A percentile compares a stretch with the other conserved stretches of the same genome.
phyloP scores from a whole-genome alignment of 2,329 filamentous ascomycete genomes.

The Aspergillus sclerotialis region DNA sequence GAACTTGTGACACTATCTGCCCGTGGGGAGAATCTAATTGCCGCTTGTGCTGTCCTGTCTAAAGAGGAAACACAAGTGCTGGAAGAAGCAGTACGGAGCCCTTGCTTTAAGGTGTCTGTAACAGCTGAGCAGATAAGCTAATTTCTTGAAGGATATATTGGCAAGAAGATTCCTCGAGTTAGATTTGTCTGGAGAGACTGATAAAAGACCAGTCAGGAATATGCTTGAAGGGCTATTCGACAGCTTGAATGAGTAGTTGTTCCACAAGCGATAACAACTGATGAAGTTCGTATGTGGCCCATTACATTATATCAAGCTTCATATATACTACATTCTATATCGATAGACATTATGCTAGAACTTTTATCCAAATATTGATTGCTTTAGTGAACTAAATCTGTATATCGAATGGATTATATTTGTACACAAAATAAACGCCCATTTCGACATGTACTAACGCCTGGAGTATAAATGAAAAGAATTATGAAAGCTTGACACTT shows the following conservation, averaged over 20 bases:
- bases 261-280: no score
- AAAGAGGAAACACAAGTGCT: constrained; percentile 58
- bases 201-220: constrained; percentile 1
- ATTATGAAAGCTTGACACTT: constrained; percentile 78
- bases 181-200: constrained; percentile 6
- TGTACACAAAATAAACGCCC: constrained; percentile 15
- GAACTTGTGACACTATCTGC: constrained; percentile 62
- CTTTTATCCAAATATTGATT: no score
- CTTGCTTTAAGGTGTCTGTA: no score
- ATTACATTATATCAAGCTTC: no score
- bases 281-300: no score
- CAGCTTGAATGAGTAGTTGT: neutral
- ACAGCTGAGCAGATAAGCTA: no score
- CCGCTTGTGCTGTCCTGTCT: constrained; percentile 62
- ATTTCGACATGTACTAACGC: no score
- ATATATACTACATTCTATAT: no score
- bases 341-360: no score
- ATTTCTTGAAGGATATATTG: constrained; percentile 9
- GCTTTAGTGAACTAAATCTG: no score
- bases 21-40: constrained; percentile 68
- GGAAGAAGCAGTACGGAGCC: constrained; percentile 57
- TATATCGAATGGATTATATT: constrained; percentile 14
- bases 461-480: no score
- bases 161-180: constrained; percentile 12
- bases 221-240: constrained; percentile 7